Conservation (phyloP, 139 green algal genomes). For the Auxenochlorella pyrenoidosa region DNA sequence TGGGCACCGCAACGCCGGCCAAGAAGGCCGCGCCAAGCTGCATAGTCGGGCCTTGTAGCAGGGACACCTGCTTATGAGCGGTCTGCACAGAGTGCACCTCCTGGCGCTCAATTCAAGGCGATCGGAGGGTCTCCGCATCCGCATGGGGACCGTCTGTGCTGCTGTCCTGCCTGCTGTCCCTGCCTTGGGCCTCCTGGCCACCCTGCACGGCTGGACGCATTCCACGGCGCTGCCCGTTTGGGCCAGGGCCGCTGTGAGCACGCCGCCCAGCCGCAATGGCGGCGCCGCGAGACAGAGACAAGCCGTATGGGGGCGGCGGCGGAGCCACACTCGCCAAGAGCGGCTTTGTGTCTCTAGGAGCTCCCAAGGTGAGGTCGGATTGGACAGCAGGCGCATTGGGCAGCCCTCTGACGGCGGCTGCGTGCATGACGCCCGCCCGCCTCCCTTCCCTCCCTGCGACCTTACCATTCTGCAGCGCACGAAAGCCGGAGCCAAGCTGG, state of each 20-base stretch:
- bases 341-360: conserved; percentile 24
- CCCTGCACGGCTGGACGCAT: too few relatives aligned
- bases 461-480: conserved; percentile 15
- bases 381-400: not conserved
- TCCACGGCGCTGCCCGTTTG: too few relatives aligned
- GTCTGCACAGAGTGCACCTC: too few relatives aligned
- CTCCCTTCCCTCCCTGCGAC: not conserved
- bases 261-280: not conserved
- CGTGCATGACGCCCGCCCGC: not conserved
- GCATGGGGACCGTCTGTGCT: too few relatives aligned
- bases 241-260: not conserved
- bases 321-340: not conserved
- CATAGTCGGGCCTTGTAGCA: too few relatives aligned
- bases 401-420: not conserved
- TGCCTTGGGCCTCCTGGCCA: too few relatives aligned
- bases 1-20: not conserved
- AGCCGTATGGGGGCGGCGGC: not conserved
- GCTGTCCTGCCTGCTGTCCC: too few relatives aligned
- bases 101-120: too few relatives aligned
- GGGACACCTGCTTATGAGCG: too few relatives aligned
- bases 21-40: not conserved
- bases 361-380: not conserved
- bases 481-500: conserved; percentile 62
- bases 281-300: not conserved
- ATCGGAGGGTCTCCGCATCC: too few relatives aligned